Conservation (phyloP, 345 rosid genomes). For the Eutrema yunnanense region DNA sequence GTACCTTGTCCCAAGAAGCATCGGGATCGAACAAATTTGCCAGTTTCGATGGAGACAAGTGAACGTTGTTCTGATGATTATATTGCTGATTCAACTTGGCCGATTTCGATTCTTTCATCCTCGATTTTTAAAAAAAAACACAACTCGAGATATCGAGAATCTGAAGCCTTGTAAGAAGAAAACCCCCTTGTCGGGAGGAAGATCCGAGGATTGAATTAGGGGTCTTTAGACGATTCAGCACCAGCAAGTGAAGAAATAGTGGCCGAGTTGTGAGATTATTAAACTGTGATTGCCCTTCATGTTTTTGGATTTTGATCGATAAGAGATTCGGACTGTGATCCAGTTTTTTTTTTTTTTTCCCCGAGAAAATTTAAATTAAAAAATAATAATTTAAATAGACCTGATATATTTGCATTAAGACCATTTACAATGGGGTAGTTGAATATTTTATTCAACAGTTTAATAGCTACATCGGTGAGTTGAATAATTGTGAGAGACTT, state of each 20-base stretch:
- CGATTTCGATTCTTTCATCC: slow-evolving; percentile 55
- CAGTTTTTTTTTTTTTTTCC: neutral
- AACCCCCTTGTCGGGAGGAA: neutral
- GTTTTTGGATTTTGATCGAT: neutral
- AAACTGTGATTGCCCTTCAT: neutral
- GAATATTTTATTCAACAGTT: no score
- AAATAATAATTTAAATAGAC: no score
- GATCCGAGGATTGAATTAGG: neutral
- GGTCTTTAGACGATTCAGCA: neutral
- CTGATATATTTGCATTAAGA: no score
- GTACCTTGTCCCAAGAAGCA: slow-evolving; percentile 88
- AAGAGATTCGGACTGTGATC: neutral
- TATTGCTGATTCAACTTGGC: slow-evolving; percentile 35
- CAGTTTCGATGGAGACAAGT: slow-evolving; percentile 60
- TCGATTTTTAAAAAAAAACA: neutral
- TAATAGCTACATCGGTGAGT: no score
- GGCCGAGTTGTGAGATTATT: slow-evolving; percentile 16
- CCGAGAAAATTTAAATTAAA: no score
- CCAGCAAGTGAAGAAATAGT: neutral
- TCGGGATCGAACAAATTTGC: slow-evolving; percentile 84
- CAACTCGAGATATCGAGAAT: neutral
- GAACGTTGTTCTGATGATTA: slow-evolving; percentile 47
- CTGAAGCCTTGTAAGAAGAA: neutral
- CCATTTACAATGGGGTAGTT: no score
- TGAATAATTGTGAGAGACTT: no score